Percentiles rank a stretch among this genome's conserved stretches.
Conservation (phyloP, 2,329 filamentous ascomycete genomes). For the Bisporella sp. region DNA sequence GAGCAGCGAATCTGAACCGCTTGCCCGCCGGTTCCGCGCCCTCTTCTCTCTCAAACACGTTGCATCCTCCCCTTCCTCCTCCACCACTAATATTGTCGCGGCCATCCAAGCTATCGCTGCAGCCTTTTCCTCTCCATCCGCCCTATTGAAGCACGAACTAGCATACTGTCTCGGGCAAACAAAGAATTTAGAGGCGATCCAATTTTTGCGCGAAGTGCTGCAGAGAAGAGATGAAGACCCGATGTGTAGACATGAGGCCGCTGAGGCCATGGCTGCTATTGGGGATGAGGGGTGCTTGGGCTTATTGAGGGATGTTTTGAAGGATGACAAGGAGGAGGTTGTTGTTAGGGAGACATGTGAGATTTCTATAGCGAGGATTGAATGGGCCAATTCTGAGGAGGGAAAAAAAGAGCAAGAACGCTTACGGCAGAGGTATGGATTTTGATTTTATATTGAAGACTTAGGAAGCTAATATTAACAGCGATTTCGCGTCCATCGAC, state of each 20-base stretch:
- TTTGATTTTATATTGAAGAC: not conserved
- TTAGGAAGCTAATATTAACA: conserved; percentile 32
- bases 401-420: conserved; percentile 58
- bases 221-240: conserved; percentile 75
- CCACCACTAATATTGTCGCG: conserved; percentile 40
- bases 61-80: conserved; percentile 57
- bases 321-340: conserved; percentile 67
- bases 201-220: conserved; percentile 66
- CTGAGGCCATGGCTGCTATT: conserved; percentile 86
- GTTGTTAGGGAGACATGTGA: conserved; percentile 95
- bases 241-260: conserved; percentile 96
- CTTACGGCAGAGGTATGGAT: conserved; percentile 66
- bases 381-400: conserved; percentile 79
- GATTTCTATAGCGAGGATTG: conserved; percentile 87
- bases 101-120: conserved; percentile 80
- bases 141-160: conserved; percentile 89
- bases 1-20: conserved; percentile 70
- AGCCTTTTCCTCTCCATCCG: conserved; percentile 76
- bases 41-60: conserved; percentile 97
- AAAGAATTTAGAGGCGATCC: conserved; percentile 65
- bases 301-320: conserved; percentile 65
- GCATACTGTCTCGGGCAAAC: conserved; percentile 96
- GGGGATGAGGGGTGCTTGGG: conserved; percentile 68
- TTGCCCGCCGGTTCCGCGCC: conserved; percentile 87
- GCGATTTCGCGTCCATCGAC: conserved; percentile 93